Evolutionary conservation across 2,329 filamentous ascomycete genomes (phyloP).

Genomic region (Aspergillus neotritici): DNA sequence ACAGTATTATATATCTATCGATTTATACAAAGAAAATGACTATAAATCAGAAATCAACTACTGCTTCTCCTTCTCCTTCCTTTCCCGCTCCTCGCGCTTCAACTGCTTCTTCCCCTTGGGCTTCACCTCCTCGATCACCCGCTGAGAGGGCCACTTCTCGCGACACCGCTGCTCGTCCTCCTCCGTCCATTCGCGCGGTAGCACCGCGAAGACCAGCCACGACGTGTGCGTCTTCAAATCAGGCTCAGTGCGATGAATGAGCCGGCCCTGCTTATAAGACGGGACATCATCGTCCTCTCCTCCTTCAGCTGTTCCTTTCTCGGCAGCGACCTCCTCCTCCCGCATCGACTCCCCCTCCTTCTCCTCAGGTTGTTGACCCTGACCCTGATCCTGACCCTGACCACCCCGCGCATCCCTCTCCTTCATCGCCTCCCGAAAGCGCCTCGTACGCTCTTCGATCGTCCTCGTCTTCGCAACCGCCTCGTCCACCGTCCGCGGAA

Average conservation of each 20-base stretch:
- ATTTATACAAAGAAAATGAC: too few relatives aligned
- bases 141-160: slow-evolving; percentile 59
- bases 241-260: slow-evolving; percentile 74
- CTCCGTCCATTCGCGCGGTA: slow-evolving; percentile 80
- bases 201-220: slow-evolving; percentile 88
- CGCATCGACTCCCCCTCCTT: slow-evolving; percentile 12
- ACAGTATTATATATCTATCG: too few relatives aligned
- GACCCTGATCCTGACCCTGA: too few relatives aligned
- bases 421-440: slow-evolving; percentile 51
- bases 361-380: too few relatives aligned
- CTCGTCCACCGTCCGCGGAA: slow-evolving; percentile 66
- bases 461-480: slow-evolving; percentile 67
- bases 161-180: slow-evolving; percentile 69
- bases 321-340: slow-evolving; percentile 18
- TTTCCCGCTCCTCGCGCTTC: slow-evolving; percentile 24
- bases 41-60: too few relatives aligned
- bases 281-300: slow-evolving; percentile 30
- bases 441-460: slow-evolving; percentile 63
- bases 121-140: slow-evolving; percentile 35
- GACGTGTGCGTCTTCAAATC: slow-evolving; percentile 95
- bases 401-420: slow-evolving; percentile 15
- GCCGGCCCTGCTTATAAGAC: slow-evolving; percentile 66
- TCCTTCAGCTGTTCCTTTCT: slow-evolving; percentile 25
- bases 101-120: slow-evolving; percentile 37
- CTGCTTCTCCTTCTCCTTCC: slow-evolving; percentile 1